These are phyloP conservation scores for Urtica urens DNA, from an alignment of 306 rosid genomes.

Conservation along the genomic window DNA sequence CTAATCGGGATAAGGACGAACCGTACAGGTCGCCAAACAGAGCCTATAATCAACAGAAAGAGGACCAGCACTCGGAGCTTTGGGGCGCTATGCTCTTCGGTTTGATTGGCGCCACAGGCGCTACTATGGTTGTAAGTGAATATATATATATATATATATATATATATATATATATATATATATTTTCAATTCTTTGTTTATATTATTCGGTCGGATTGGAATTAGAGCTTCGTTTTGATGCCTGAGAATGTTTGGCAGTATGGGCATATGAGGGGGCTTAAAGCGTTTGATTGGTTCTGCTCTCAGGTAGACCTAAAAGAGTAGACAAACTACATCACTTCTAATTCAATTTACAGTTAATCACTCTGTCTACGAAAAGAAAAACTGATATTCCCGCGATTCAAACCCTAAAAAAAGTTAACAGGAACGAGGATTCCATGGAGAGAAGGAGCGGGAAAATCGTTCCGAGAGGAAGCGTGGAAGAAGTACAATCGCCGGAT, in stretches of 20 bases:
- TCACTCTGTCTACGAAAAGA: not conserved
- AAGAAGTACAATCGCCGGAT: conserved; percentile 64
- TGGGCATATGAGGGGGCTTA: conserved; percentile 69
- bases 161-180: not conserved
- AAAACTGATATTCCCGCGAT: not conserved
- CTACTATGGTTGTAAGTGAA: conserved; percentile 66
- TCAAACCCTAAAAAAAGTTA: too few relatives aligned
- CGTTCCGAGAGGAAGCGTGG: conserved; percentile 85
- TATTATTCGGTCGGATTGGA: not conserved
- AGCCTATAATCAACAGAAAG: conserved; percentile 22
- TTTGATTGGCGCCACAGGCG: conserved; percentile 75
- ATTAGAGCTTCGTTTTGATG: not conserved
- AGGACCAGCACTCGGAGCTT: conserved; percentile 35
- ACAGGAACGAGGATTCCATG: conserved; percentile 44
- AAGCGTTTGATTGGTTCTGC: conserved; percentile 72
- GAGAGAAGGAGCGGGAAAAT: conserved; percentile 43
- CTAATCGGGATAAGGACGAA: conserved; percentile 20
- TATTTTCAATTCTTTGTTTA: not conserved
- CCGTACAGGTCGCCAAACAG: conserved; percentile 24
- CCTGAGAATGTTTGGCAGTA: conserved; percentile 38
- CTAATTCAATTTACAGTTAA: not conserved
- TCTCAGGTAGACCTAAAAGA: conserved; percentile 44
- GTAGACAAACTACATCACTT: too few relatives aligned
- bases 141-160: not conserved
- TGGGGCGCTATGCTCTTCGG: conserved; percentile 80